These are phyloP conservation scores for Paramecium biaurelia DNA, from an alignment of 73 alveolate genomes.

Conservation along the genomic window DNA sequence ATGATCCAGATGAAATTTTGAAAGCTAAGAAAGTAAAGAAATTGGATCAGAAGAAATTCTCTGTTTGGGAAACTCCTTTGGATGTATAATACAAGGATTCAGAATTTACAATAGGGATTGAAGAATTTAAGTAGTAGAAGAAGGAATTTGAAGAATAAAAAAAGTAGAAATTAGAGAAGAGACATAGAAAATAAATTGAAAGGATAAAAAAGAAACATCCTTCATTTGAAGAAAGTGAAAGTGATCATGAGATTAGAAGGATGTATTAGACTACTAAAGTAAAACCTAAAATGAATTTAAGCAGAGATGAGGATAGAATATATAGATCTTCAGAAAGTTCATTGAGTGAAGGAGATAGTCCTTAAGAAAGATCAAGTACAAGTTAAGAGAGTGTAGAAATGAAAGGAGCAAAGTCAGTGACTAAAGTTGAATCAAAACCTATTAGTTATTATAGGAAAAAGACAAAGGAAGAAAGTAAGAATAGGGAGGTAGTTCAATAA, in stretches of 20 bases:
- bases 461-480: neutral
- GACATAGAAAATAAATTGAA: neutral
- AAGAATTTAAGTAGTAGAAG: conserved; percentile 40
- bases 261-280: conserved; percentile 25
- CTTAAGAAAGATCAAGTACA: conserved; percentile 41
- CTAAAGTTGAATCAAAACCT: neutral
- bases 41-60: conserved; percentile 56
- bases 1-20: conserved; percentile 42
- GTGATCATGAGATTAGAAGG: conserved; percentile 54
- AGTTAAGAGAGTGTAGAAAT: neutral
- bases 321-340: conserved; percentile 52
- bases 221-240: conserved; percentile 28
- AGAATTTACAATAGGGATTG: conserved; percentile 53
- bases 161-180: conserved; percentile 27
- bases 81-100: conserved; percentile 61
- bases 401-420: neutral
- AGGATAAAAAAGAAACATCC: conserved; percentile 43
- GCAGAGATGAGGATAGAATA: conserved; percentile 39
- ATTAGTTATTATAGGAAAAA: neutral
- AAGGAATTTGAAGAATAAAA: conserved; percentile 51
- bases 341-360: conserved; percentile 17
- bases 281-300: conserved; percentile 57
- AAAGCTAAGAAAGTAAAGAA: conserved; percentile 46
- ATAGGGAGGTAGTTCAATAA: neutral
- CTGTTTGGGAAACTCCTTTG: conserved; percentile 64